Evolutionary conservation across 148 eudicot genomes (phyloP).

Genomic region (Gaultheria prostrata): DNA sequence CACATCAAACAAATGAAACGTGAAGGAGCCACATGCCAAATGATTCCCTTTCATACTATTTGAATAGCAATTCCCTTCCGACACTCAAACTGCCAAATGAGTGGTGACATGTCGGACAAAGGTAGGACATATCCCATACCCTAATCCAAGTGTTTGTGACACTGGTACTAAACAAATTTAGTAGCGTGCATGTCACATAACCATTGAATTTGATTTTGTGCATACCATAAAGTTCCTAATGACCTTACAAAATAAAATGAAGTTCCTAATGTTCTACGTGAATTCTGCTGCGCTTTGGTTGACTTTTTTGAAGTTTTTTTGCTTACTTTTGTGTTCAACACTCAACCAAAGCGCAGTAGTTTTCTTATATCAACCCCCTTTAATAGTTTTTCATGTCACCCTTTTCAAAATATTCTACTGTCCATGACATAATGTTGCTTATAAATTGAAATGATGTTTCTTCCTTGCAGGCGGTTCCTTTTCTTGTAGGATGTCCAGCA

Average conservation of each 20-base stretch:
- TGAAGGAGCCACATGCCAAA: neutral
- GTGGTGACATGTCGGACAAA: neutral
- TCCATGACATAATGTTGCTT: neutral
- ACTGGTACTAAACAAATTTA: neutral
- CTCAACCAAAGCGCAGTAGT: neutral
- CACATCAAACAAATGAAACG: neutral
- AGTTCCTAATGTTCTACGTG: neutral
- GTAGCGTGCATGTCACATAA: neutral
- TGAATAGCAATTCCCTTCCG: neutral
- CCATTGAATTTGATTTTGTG: neutral
- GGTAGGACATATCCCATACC: neutral
- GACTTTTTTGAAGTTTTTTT: neutral
- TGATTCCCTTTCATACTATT: neutral
- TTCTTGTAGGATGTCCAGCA: constrained; percentile 69
- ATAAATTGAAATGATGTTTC: neutral
- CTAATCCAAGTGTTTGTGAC: neutral
- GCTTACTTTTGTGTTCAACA: neutral
- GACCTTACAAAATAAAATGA: too few species aligned
- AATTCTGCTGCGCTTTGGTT: neutral
- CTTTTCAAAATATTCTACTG: neutral
- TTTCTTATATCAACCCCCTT: neutral
- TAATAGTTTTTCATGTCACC: neutral
- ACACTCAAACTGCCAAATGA: neutral
- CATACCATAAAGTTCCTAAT: neutral
- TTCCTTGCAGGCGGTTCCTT: constrained; percentile 56